Evolutionary conservation across 345 rosid species (phyloP).

Genomic region (Bruguiera parviflora): DNA sequence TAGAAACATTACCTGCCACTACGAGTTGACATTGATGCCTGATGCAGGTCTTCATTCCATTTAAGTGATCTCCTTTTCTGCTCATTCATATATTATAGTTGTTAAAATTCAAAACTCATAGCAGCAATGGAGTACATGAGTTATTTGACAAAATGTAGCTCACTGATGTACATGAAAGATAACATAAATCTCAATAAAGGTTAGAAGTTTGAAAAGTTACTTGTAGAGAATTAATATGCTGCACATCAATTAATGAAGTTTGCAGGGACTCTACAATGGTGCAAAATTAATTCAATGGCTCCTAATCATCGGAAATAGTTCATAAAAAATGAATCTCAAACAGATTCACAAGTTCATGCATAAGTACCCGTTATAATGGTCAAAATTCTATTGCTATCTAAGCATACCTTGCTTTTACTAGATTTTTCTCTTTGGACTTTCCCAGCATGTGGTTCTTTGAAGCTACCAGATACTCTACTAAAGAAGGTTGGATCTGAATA

Average conservation of each 20-base stretch:
- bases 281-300: not conserved
- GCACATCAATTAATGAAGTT: not conserved
- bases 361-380: not conserved
- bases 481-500: conserved; percentile 92
- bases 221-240: not conserved
- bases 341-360: not conserved
- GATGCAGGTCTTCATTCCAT: conserved; percentile 49
- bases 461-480: conserved; percentile 52
- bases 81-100: conserved; percentile 16
- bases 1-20: conserved; percentile 52
- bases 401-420: conserved; percentile 61
- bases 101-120: not conserved
- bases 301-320: not conserved
- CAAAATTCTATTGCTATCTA: conserved; percentile 2
- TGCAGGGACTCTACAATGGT: not conserved
- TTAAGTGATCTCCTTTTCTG: conserved; percentile 59
- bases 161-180: not conserved
- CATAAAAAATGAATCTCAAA: not conserved
- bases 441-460: conserved; percentile 38
- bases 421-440: conserved; percentile 53
- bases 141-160: not conserved
- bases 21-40: conserved; percentile 42
- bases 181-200: no score
- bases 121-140: not conserved
- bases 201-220: no score